These are phyloP conservation scores for Conidiobolus incongruus DNA, from an alignment of 371 early-diverging fungal species.

Conservation along the genomic window DNA sequence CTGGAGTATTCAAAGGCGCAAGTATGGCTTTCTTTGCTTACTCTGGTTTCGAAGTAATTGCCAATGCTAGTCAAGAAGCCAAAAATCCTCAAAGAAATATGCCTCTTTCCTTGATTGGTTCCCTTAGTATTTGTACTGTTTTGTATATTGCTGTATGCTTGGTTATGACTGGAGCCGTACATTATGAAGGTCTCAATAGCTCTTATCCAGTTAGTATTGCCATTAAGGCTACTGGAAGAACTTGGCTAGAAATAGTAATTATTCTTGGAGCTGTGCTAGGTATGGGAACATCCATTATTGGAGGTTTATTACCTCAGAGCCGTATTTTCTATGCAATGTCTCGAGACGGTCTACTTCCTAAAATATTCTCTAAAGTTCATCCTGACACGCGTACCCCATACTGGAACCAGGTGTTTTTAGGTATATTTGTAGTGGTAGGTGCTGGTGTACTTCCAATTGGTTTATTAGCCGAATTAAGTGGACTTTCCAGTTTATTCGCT, in stretches of 20 bases:
- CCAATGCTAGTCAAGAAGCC: slow-evolving; percentile 71
- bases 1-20: slow-evolving; percentile 51
- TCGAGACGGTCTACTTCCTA: slow-evolving; percentile 10
- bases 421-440: slow-evolving; percentile 40
- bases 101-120: slow-evolving; percentile 67
- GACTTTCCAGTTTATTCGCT: slow-evolving; percentile 62
- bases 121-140: slow-evolving; percentile 46
- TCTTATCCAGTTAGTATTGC: slow-evolving; percentile 40
- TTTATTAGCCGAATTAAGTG: slow-evolving; percentile 62
- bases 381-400: slow-evolving; percentile 38
- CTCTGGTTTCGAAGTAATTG: slow-evolving; percentile 76
- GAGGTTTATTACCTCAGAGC: slow-evolving; percentile 32
- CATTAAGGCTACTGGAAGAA: slow-evolving; percentile 22
- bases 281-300: not conserved
- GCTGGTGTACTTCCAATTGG: slow-evolving; percentile 61
- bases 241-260: slow-evolving; percentile 45
- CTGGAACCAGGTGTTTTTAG: slow-evolving; percentile 7
- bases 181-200: slow-evolving; percentile 21
- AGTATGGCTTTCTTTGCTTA: slow-evolving; percentile 69
- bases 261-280: slow-evolving; percentile 21
- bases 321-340: slow-evolving; percentile 81
- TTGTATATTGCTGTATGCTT: slow-evolving; percentile 46
- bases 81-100: slow-evolving; percentile 59
- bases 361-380: slow-evolving; percentile 18
- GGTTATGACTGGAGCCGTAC: slow-evolving; percentile 48